These are phyloP conservation scores for Cercospora sp. DNA, from an alignment of 2,329 filamentous ascomycete genomes.

Conservation along the genomic window DNA sequence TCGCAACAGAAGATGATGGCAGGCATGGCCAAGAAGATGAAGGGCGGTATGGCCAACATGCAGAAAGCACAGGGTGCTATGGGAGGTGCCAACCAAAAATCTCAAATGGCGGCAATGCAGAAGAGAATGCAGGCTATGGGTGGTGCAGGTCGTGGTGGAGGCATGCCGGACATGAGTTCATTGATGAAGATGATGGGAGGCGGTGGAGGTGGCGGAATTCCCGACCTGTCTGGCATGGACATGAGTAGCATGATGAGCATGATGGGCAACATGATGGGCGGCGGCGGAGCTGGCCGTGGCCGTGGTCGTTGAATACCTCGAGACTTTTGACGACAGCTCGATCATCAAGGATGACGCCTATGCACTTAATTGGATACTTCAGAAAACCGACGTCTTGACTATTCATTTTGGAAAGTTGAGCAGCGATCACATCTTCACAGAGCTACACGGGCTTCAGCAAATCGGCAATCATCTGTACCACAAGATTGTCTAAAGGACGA, in stretches of 20 bases:
- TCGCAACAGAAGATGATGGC: slow-evolving; percentile 99
- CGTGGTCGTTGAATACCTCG: slow-evolving; percentile 8
- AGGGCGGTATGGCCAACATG: slow-evolving; percentile 97
- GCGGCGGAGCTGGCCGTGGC: slow-evolving; percentile 42
- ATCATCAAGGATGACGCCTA: neutral
- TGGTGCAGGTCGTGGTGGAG: slow-evolving; percentile 61
- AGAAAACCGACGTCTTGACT: neutral
- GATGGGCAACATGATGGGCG: slow-evolving; percentile 62
- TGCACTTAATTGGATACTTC: neutral
- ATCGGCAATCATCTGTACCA: neutral
- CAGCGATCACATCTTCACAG: neutral
- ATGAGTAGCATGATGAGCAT: slow-evolving; percentile 75
- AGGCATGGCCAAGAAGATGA: slow-evolving; percentile 98
- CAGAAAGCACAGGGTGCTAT: slow-evolving; percentile 88
- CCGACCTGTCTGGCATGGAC: slow-evolving; percentile 56
- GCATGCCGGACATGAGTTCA: slow-evolving; percentile 78
- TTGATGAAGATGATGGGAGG: slow-evolving; percentile 88
- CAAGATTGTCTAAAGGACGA: neutral
- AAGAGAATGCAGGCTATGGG: slow-evolving; percentile 93
- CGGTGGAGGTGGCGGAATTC: slow-evolving; percentile 61
- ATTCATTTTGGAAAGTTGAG: neutral
- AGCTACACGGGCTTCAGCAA: neutral
- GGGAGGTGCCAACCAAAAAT: slow-evolving; percentile 85
- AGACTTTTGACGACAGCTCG: neutral
- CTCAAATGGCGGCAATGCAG: slow-evolving; percentile 96